Evolutionary conservation across 129 eudicot genomes (phyloP), one percentile per base, ranked within the genome.

Genomic region (Heracleum sosnowskyi): DNA sequence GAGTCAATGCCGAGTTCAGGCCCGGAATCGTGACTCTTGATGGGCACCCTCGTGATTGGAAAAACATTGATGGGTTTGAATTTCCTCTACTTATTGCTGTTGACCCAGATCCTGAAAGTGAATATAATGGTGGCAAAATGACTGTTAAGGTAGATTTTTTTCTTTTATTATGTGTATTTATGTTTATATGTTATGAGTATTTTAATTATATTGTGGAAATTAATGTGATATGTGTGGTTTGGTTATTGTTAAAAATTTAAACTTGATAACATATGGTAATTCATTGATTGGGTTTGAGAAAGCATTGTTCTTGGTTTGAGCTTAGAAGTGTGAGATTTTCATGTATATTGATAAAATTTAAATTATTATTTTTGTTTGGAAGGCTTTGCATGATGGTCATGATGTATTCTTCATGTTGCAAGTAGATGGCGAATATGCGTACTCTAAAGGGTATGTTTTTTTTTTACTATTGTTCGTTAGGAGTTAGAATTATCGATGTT

Each of bases 301-400:
- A 71, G 16, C 17, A 1, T 40, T 7, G 36, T 22, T 22, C 11
- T n/a, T 12, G 42, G 35, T 40, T 41, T 69, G 24, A 35, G 6
- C 29, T 69, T 69, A 17, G 45, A 69, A 69, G 44, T 36, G 40
- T 53, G 63, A 53, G 63, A 24, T 53, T 11, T 53, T 53, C 11
- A 7, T 57, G 31, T 22, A 24, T 55, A 5, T 7, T 69, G n/a
- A 34, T 47, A 0, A 15, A 34, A 7, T 36, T 33, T 66, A 47
- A 7, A 18, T 39, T 9, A 20, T n/a, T 1, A 0, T 41, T 20
- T n/a, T 73, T 73, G 16, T 73, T 77, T 79, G 53, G 76, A 76
- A 89, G 94, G 86, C 91, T 75, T 82, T 89, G 82, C 94, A 89
- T 69, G 94, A 89, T 83, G 94, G 94, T 37, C 80, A 70, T 49